Base-by-base conservation (phyloP, 495 filamentous ascomycete genomes). In the Penicillium alfredii region DNA sequence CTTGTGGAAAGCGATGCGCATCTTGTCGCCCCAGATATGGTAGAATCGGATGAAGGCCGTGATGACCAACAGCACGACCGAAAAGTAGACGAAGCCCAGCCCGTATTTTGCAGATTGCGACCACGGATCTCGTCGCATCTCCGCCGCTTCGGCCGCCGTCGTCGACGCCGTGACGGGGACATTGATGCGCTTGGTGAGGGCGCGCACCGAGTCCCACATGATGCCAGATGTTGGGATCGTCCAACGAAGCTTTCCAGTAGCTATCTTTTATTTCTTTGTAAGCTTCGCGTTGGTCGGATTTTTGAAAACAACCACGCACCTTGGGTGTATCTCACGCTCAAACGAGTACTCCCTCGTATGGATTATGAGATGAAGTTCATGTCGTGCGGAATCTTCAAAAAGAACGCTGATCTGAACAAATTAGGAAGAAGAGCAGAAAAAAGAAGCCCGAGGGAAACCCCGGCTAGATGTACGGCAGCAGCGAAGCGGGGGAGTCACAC, bases 81-180 rank as follows among this genome's bases (percentile, higher is more conserved):
- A 77, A 47, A 94, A 92, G 56, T 89, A 94, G 3, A 87, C 82
- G 79, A 85, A 92, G 21, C 82, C 86, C 36, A 86, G 60, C n/a
- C 71, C 85, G 60, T 94, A 94, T 66, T 93, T 90, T 8, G 82
- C 84, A n/a, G 85, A 77, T 54, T 84, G 55, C 8, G 54, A 68
- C 82, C 82, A 94, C 30, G 87, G 82, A 62, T 94, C 88, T 55
- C 81, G 64, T 10, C 78, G 81, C 53, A 75, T 76, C 17, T 88
- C 86, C 52, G 82, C 80, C 10, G 83, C 66, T 23, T 89, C 70
- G 3, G 76, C 81, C 3, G 77, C 68, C 3, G 85, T 82, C 47
- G 76, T 86, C 23, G 75, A 81, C 35, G 77, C 70, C 38, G 72
- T 81, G 48, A 81, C 67, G 4, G 81, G 80, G 44, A 93, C 82